Evolutionary conservation across 176 grass and related monocot genomes (phyloP), one percentile per base, ranked within the genome.

Genomic region (Elymus sibiricus): DNA sequence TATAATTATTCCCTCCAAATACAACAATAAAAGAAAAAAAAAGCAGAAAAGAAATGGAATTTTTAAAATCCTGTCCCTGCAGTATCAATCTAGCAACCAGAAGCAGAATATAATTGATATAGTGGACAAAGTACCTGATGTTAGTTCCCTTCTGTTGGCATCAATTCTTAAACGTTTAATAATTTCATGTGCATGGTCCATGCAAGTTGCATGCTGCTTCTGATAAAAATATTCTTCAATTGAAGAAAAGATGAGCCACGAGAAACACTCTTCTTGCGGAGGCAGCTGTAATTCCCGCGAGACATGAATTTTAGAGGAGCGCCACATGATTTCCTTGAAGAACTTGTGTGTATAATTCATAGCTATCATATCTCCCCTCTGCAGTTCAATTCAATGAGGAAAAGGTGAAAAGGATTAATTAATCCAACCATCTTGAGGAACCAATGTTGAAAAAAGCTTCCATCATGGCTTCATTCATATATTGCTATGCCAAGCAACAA

Each of bases 211-310:
- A 85, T 98, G 93, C 82, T 98, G 95, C 83, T 94, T 95, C 83
- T 94, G 88, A 85, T 98, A 98, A 83, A 98, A 98, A 90, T 98
- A 94, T 81, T 98, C 95, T 89, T 98, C 95, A 74, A 98, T 93
- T 77, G 93, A 77, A 49, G 95, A 98, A 80, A 98, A 95, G 32
- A 81, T 87, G 65, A 98, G 91, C 93, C 90, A 95, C 5, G 90
- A 92, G 69, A 98, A 79, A 80, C 91, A 94, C 81, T 95, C 91
- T 85, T 98, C 93, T 88, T 98, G 95, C 12, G 91, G 86, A 42
- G 93, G 95, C 61, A 98, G 59, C 68, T 95, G 83, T 72, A 98
- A 74, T 70, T 98, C 95, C 62, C 79, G 78, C 17, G 95, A 92
- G 37, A 98, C 95, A 87, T 98, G 95, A 42, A 81, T 59, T 95